phyloP scores from a whole-genome alignment of 2,329 filamentous ascomycete genomes.

The Aotearoamyces nothofagi region DNA sequence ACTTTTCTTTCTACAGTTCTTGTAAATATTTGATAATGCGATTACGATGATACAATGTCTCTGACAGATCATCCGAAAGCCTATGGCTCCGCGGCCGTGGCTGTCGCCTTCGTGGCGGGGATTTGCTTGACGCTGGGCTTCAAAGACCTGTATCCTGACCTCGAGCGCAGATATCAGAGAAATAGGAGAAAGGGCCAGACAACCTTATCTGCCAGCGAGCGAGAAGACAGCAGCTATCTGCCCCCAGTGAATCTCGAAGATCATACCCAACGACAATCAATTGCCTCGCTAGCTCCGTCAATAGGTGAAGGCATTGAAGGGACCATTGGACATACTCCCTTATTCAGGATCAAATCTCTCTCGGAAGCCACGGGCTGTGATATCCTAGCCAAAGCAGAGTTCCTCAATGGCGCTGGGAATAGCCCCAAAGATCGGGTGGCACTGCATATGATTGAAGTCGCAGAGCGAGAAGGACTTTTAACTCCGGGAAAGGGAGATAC shows the following conservation, averaged over 20 bases:
- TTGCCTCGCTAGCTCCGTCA: conserved; percentile 8
- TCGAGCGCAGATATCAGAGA: conserved; percentile 47
- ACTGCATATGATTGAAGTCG: conserved; percentile 70
- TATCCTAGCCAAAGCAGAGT: conserved; percentile 90
- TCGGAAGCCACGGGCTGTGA: conserved; percentile 76
- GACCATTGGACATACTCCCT: conserved; percentile 84
- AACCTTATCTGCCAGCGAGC: conserved; percentile 6
- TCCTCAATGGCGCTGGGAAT: conserved; percentile 85
- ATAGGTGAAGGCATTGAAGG: conserved; percentile 74
- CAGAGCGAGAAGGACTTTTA: conserved; percentile 64
- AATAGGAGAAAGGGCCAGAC: conserved; percentile 10
- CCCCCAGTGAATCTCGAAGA: conserved; percentile 38
- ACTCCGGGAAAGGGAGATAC: conserved; percentile 74
- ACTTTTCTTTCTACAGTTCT: too few species aligned
- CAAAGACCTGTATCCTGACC: conserved; percentile 66
- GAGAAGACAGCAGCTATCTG: conserved; percentile 15
- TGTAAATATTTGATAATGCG: conserved; percentile 1
- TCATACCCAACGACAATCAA: conserved; percentile 26
- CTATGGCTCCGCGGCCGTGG: conserved; percentile 50
- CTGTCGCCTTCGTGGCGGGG: conserved; percentile 63
- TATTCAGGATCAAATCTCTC: conserved; percentile 73
- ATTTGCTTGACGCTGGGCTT: conserved; percentile 61
- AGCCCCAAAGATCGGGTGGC: conserved; percentile 94
- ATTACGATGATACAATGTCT: conserved; percentile 30
- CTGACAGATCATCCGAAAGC: conserved; percentile 44